Conservation (phyloP, 805 yeast species). For the Ogataea neopini region DNA sequence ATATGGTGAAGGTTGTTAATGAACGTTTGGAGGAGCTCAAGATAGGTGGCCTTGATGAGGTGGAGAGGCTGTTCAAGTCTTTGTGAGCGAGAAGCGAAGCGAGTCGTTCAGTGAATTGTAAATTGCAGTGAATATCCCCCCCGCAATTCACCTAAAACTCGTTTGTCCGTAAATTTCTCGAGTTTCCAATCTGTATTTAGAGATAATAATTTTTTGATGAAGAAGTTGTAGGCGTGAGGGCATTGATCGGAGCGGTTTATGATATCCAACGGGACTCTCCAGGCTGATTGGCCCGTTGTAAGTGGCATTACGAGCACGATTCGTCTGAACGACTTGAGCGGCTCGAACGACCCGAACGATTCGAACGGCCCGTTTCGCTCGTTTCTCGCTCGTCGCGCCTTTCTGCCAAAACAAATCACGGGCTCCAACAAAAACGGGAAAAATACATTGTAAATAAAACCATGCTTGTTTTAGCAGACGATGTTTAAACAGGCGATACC, state of each 20-base stretch:
- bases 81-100: too few relatives aligned
- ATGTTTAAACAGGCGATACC: too few relatives aligned
- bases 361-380: not conserved
- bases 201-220: not conserved
- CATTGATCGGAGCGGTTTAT: too few relatives aligned
- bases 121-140: too few relatives aligned
- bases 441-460: constrained; percentile 4
- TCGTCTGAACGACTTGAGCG: too few relatives aligned
- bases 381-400: not conserved
- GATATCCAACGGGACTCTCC: too few relatives aligned
- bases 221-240: not conserved
- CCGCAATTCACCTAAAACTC: not conserved
- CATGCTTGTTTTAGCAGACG: not conserved
- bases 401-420: not conserved
- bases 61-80: too few relatives aligned
- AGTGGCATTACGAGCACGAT: too few relatives aligned
- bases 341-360: too few relatives aligned
- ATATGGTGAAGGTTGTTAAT: constrained; percentile 53
- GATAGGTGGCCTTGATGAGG: constrained; percentile 59
- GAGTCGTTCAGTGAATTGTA: constrained; percentile 58
- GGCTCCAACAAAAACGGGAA: not conserved
- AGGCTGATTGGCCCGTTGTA: too few relatives aligned
- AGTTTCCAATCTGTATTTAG: not conserved
- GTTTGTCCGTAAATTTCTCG: not conserved
- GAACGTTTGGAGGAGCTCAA: constrained; percentile 39